Base-by-base conservation (phyloP, 2,329 filamentous ascomycete genomes). In the Drechslerella coelobrocha region DNA sequence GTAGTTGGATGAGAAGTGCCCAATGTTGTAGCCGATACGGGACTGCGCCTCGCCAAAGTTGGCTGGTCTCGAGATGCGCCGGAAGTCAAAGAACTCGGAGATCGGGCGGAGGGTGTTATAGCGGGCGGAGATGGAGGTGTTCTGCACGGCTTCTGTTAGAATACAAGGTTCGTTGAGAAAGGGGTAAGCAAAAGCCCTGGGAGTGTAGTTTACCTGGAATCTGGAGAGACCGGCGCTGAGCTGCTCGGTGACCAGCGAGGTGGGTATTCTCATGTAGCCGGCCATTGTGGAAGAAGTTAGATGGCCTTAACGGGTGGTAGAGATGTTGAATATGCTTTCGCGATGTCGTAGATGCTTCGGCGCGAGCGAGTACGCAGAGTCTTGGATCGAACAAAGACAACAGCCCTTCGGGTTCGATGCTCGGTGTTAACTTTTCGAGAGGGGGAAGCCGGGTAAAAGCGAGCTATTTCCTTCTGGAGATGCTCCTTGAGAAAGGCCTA, bases 1-100 rank as follows among this genome's bases (percentile, higher is more conserved):
- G 85, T 99, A 99, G 84, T 99, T 99, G 88, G 91, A 97, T 73
- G 92, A 95, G 84, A 96, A 99, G 83, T 97, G 89, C 79, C 89
- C 87, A 74, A 99, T 82, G 81, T 99, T 99, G 88, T 97, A 97
- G 84, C 95, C 96, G 82, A 96, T 88, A 74, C 93, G 88, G 76
- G 89, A 92, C 81, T 97, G 93, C 74, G 91, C 87, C 80, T 97
- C 92, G 74, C 83, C 83, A 77, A 97, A 97, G 82, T 95, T 95
- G 78, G 86, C 86, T 26, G 94, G 94, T 83, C 97, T 99, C 75
- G 91, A 96, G 62, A 99, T 77, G 75, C 92, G 91, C 86, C 97
- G 97, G 82, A 97, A 81, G 81, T 97, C 92, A 80, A 97, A 85
- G 82, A 99, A 99, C 81, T 99, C 94, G 79, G 88, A 88, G 76